Base-by-base conservation (phyloP, 495 filamentous ascomycete genomes). In the Xylaria scruposa region DNA sequence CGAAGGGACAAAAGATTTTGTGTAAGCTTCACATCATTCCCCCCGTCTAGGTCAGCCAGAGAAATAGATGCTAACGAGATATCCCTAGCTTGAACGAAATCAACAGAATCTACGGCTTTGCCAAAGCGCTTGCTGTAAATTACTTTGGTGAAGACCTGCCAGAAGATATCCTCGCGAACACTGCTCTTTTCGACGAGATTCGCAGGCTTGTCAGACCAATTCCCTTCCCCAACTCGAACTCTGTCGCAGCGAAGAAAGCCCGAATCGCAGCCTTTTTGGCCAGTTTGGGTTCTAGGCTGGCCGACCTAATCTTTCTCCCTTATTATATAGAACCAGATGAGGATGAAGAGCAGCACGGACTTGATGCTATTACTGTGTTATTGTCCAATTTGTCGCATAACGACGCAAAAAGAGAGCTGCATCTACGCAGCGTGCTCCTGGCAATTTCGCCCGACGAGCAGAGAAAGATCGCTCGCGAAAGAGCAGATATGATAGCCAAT, bases 361-460 rank as follows among this genome's bases (percentile, higher is more conserved):
- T 62, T 31, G 58, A 63, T 31, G 26, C 58, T 15, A 56, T 70
- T 15, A 64, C 56, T 29, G 3, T 56, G 2, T 9, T 70, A 10
- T 13, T 70, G 19, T 70, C 68, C 15, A 53, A 60, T 17, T 47
- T 70, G 29, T 63, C 60, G 1, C 42, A 63, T 0, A 38, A 7
- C 6, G 68, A 70, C 9, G 33, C 68, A 0, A 64, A 54, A 13
- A 47, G 68, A 12, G 68, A 70, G 21, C n/a, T 64, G 1, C 60
- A 70, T n/a, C n/a, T 70, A 5, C 68, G 68, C 13, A 70, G 60
- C 13, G 46, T 70, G 17, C 46, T 70, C 1, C 46, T 70, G 1
- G 68, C 68, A 3, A 63, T 62, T 21, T 54, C 31, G 0, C 59
- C 58, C 9, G 21, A 42, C 1, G 47, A 54, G 15, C 68, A 70